Conservation (phyloP, 805 yeast species). For the Saccharomycopsis fibuligera region DNA sequence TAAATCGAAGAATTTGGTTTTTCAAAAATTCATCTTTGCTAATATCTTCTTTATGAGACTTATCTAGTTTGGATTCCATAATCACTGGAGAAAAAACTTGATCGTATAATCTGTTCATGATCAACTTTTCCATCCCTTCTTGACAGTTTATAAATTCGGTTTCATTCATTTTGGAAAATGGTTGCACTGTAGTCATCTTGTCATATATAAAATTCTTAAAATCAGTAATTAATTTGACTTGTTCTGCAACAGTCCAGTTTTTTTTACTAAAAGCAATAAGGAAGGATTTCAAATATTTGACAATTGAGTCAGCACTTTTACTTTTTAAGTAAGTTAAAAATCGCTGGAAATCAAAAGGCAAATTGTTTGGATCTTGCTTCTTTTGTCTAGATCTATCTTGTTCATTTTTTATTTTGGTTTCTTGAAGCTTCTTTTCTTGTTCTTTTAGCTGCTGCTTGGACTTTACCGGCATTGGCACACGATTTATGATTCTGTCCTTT, state of each 20-base stretch:
- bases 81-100: slow-evolving; percentile 71
- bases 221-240: slow-evolving; percentile 67
- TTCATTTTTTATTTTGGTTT: slow-evolving; percentile 7
- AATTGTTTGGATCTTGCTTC: slow-evolving; percentile 15
- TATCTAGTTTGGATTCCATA: slow-evolving; percentile 33
- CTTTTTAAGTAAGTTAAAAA: slow-evolving; percentile 67
- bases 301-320: slow-evolving; percentile 81
- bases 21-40: slow-evolving; percentile 48
- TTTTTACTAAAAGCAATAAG: slow-evolving; percentile 66
- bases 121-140: slow-evolving; percentile 88
- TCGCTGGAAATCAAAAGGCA: slow-evolving; percentile 73
- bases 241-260: slow-evolving; percentile 71
- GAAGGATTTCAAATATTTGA: slow-evolving; percentile 80
- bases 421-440: slow-evolving; percentile 18
- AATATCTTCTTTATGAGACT: slow-evolving; percentile 58
- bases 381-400: not conserved
- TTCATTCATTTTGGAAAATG: slow-evolving; percentile 62
- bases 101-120: slow-evolving; percentile 79
- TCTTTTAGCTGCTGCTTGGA: slow-evolving; percentile 14
- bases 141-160: slow-evolving; percentile 61
- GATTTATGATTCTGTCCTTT: slow-evolving; percentile 18
- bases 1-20: slow-evolving; percentile 51
- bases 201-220: slow-evolving; percentile 67
- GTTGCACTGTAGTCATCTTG: slow-evolving; percentile 57
- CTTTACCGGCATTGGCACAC: slow-evolving; percentile 17